phyloP scores from a whole-genome alignment of 164 flowering plant species.

The Dillenia suffruticosa region DNA sequence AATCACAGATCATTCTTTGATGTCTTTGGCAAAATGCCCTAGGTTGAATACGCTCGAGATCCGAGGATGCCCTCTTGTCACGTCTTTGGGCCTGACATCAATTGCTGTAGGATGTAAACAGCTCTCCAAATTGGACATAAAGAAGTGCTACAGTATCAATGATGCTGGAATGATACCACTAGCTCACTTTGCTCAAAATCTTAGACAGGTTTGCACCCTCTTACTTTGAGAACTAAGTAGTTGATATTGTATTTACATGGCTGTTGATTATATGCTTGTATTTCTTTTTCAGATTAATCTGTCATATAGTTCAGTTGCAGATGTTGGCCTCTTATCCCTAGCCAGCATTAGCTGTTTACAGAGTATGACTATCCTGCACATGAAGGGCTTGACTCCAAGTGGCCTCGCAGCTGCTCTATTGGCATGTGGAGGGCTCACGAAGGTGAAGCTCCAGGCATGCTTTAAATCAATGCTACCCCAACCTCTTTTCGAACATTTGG shows the following conservation, averaged over 20 bases:
- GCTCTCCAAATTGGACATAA: slow-evolving; percentile 66
- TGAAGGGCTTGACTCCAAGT: slow-evolving; percentile 52
- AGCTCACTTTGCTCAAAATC: slow-evolving; percentile 64
- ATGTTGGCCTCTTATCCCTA: slow-evolving; percentile 74
- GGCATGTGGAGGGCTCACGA: slow-evolving; percentile 68
- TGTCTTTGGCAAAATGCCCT: slow-evolving; percentile 56
- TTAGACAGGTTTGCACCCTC: slow-evolving; percentile 46
- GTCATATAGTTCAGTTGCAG: slow-evolving; percentile 74
- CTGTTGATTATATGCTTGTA: too few species aligned
- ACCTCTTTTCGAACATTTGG: slow-evolving; percentile 54
- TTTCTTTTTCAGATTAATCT: slow-evolving; percentile 62
- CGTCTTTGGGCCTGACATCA: slow-evolving; percentile 66
- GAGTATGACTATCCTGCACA: slow-evolving; percentile 63
- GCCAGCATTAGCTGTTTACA: slow-evolving; percentile 79
- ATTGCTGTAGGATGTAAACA: slow-evolving; percentile 68
- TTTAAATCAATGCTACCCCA: slow-evolving; percentile 51
- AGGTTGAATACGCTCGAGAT: slow-evolving; percentile 59
- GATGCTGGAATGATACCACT: slow-evolving; percentile 81
- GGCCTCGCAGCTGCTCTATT: slow-evolving; percentile 69
- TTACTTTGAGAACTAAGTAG: background rate
- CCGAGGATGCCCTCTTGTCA: slow-evolving; percentile 66
- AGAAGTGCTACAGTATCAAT: slow-evolving; percentile 62
- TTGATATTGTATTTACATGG: background rate
- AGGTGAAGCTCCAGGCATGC: slow-evolving; percentile 70
- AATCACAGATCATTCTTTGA: slow-evolving; percentile 61